These are phyloP conservation scores for Oryza rufipogon DNA, from an alignment of 176 grass and related monocot species.

Conservation along the genomic window DNA sequence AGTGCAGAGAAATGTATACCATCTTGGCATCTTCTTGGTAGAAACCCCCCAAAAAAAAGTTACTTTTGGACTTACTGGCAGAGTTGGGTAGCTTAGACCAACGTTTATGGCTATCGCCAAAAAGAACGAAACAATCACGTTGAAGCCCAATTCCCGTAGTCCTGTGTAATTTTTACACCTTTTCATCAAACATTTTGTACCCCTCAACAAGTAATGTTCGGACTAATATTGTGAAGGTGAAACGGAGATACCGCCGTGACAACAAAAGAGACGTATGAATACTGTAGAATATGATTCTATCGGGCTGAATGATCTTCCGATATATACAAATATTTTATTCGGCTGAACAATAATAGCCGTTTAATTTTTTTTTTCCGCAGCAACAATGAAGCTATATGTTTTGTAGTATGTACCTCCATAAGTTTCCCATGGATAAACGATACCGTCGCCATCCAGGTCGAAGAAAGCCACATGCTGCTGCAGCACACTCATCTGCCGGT, in stretches of 20 bases:
- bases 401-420: constrained; percentile 41
- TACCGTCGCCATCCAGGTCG: constrained; percentile 67
- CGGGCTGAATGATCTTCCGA: too few species aligned
- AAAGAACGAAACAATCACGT: constrained; percentile 60
- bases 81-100: constrained; percentile 60
- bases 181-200: not conserved
- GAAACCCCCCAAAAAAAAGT: not conserved
- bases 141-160: constrained; percentile 67
- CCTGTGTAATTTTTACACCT: constrained; percentile 47
- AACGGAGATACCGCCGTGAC: too few species aligned
- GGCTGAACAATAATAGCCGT: too few species aligned
- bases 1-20: not conserved
- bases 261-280: too few species aligned
- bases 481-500: constrained; percentile 67
- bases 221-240: too few species aligned
- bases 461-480: constrained; percentile 95
- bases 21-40: not conserved
- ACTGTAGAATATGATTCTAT: too few species aligned
- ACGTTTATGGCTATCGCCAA: constrained; percentile 62
- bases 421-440: constrained; percentile 90
- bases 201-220: not conserved
- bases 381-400: too few species aligned
- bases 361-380: too few species aligned
- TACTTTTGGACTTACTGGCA: constrained; percentile 58
- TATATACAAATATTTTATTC: too few species aligned